phyloP scores from a whole-genome alignment of 768 basidiomycete genomes.

The Leccinum longicurvipes region DNA sequence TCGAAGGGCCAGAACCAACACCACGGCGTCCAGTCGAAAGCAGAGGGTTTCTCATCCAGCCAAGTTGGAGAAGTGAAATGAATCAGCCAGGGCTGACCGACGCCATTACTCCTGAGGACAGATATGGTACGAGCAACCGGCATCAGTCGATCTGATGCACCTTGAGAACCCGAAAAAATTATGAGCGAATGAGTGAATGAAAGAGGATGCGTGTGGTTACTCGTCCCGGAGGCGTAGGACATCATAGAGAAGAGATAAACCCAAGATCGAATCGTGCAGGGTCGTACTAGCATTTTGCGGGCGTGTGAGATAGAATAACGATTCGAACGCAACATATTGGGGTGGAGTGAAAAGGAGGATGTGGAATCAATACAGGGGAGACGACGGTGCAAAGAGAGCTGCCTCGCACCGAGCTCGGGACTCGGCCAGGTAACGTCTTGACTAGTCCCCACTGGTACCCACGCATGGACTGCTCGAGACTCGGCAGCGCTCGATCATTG shows the following conservation, averaged over 20 bases:
- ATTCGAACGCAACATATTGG: background rate
- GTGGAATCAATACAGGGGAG: background rate
- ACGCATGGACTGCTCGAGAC: background rate
- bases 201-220: background rate
- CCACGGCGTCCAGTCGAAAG: background rate
- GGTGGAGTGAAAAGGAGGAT: background rate
- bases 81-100: background rate
- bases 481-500: background rate
- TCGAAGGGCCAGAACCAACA: background rate
- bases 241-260: background rate
- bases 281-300: background rate
- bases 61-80: background rate
- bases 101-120: background rate
- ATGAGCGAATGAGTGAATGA: background rate
- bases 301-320: background rate
- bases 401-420: background rate
- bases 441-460: background rate
- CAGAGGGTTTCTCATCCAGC: background rate
- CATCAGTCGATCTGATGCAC: background rate
- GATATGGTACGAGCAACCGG: background rate
- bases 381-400: background rate
- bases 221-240: background rate
- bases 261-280: background rate
- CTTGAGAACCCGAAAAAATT: background rate
- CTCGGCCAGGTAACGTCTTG: background rate